These are phyloP conservation scores for Torulaspora delbrueckii DNA, from an alignment of 805 yeast species.

Conservation along the genomic window DNA sequence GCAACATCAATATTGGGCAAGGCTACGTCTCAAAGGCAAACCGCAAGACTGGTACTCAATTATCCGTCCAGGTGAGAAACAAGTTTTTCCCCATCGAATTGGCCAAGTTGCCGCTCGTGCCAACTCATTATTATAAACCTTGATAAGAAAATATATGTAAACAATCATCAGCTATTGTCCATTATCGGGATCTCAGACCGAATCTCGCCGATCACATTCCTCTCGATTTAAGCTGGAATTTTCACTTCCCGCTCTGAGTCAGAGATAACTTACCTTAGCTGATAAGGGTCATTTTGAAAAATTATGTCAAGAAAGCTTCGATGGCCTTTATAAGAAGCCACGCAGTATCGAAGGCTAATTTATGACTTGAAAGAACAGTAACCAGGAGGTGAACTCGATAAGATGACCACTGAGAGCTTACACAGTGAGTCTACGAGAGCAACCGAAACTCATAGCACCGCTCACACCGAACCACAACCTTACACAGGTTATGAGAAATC, in stretches of 20 bases:
- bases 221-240: not conserved
- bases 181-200: too few relatives aligned
- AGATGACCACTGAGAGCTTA: not conserved
- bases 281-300: not conserved
- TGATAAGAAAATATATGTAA: not conserved
- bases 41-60: constrained; percentile 67
- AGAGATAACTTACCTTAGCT: not conserved
- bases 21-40: constrained; percentile 71
- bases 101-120: constrained; percentile 81
- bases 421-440: not conserved
- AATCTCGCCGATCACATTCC: too few relatives aligned
- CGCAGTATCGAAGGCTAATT: not conserved
- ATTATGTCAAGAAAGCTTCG: too few relatives aligned
- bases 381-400: not conserved
- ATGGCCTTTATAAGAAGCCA: not conserved
- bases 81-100: constrained; percentile 71
- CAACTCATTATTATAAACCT: constrained; percentile 60
- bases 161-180: not conserved
- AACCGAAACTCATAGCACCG: not conserved
- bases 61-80: constrained; percentile 76
- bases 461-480: constrained; percentile 1
- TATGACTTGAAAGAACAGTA: not conserved
- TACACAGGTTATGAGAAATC: not conserved
- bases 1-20: constrained; percentile 80
- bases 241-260: not conserved